phyloP scores from a whole-genome alignment of 805 yeast species.

The Metschnikowia matae region DNA sequence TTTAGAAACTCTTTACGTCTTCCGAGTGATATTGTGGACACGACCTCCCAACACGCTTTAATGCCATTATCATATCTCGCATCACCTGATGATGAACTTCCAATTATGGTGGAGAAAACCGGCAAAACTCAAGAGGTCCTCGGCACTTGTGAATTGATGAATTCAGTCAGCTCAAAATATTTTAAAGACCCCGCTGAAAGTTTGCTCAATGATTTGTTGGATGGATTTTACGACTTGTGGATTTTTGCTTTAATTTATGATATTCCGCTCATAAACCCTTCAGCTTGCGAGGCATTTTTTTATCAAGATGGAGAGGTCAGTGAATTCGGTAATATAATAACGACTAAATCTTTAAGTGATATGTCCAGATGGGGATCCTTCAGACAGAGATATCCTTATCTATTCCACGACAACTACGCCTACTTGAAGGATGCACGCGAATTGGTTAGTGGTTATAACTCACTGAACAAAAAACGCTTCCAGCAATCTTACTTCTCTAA shows the following conservation, averaged over 20 bases:
- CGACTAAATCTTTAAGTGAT: slow-evolving; percentile 5
- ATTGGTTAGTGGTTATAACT: neutral
- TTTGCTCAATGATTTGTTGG: slow-evolving; percentile 10
- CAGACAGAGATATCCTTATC: slow-evolving; percentile 8
- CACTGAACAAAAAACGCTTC: neutral
- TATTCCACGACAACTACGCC: slow-evolving; percentile 3
- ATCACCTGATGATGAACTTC: slow-evolving; percentile 47
- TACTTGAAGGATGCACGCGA: slow-evolving; percentile 1
- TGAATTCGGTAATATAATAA: neutral
- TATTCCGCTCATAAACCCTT: slow-evolving; percentile 2
- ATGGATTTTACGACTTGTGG: slow-evolving; percentile 16
- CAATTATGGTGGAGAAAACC: slow-evolving; percentile 52
- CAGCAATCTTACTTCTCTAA: slow-evolving; percentile 10
- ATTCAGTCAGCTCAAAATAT: neutral
- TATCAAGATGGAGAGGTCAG: slow-evolving; percentile 5
- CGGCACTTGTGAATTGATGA: neutral
- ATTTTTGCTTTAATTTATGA: slow-evolving; percentile 12
- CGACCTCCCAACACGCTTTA: slow-evolving; percentile 28
- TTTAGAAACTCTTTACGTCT: slow-evolving; percentile 40
- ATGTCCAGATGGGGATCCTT: slow-evolving; percentile 13
- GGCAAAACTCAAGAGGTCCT: slow-evolving; percentile 1
- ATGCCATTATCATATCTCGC: slow-evolving; percentile 47
- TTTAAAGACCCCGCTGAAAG: slow-evolving; percentile 6
- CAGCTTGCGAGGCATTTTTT: slow-evolving; percentile 4
- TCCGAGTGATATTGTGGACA: slow-evolving; percentile 26